Percentiles rank a stretch among this genome's conserved stretches.
Evolutionary conservation across 768 basidiomycete species (phyloP).

Genomic region (Royoungia palumana): DNA sequence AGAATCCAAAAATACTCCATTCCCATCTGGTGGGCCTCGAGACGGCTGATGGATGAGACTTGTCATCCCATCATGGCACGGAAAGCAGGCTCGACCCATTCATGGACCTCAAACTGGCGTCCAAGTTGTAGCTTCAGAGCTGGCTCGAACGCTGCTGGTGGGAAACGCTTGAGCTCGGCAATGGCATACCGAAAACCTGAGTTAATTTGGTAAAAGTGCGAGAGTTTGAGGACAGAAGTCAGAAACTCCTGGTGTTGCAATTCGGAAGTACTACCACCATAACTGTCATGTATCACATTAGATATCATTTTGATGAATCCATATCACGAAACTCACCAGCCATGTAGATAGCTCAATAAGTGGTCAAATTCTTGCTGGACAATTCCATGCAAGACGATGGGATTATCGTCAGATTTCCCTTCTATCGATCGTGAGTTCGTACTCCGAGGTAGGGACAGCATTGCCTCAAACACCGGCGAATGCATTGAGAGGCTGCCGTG

Average conservation of each 20-base stretch:
- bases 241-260: conserved; percentile 1
- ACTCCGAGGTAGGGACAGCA: neutral
- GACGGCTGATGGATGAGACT: no score
- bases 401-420: neutral
- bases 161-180: neutral
- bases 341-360: neutral
- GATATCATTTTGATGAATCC: no score
- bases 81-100: no score
- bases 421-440: neutral
- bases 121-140: no score
- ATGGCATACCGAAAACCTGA: conserved; percentile 6
- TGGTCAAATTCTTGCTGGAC: conserved; percentile 1
- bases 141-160: no score
- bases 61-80: no score
- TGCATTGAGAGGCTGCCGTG: neutral
- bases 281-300: neutral
- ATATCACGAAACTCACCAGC: neutral
- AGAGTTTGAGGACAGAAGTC: conserved; percentile 3
- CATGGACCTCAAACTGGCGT: no score
- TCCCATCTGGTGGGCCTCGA: no score
- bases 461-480: neutral
- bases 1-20: no score
- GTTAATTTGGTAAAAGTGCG: neutral
- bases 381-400: neutral
- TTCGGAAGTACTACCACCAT: no score